Evolutionary conservation across 2,329 filamentous ascomycete genomes (phyloP).

Genomic region (Beauveria brongniartii): DNA sequence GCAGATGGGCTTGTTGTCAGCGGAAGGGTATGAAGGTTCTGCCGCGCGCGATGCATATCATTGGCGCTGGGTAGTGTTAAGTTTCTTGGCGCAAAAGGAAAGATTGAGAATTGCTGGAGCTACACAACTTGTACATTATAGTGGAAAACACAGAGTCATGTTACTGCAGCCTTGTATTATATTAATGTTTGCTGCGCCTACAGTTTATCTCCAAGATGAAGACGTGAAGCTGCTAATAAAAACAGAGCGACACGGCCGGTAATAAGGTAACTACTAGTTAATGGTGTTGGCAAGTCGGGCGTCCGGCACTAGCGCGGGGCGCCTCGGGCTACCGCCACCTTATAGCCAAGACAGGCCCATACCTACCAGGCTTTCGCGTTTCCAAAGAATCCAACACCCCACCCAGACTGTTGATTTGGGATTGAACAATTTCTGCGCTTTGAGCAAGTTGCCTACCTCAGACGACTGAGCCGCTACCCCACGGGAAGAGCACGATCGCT

Average conservation of each 20-base stretch:
- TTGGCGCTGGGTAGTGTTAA: neutral
- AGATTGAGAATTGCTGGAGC: slow-evolving; percentile 1
- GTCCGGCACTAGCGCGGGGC: slow-evolving; percentile 1
- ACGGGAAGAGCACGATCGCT: neutral
- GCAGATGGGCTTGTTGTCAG: neutral
- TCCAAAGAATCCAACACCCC: slow-evolving; percentile 9
- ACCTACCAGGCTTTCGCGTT: slow-evolving; percentile 4
- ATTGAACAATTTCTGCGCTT: slow-evolving; percentile 10
- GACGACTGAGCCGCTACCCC: neutral
- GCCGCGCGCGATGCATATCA: neutral
- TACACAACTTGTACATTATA: slow-evolving; percentile 1
- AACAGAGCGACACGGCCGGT: neutral
- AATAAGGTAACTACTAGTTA: neutral
- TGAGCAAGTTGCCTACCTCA: neutral
- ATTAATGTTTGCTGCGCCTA: neutral
- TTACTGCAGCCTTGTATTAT: neutral
- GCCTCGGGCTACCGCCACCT: slow-evolving; percentile 4
- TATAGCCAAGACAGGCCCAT: slow-evolving; percentile 2
- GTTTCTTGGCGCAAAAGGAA: neutral
- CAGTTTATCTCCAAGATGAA: neutral
- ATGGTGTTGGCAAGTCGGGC: neutral
- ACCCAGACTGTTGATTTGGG: slow-evolving; percentile 1
- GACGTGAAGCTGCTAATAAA: neutral
- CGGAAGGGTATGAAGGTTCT: neutral
- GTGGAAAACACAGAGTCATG: neutral